Percentiles rank a stretch among this genome's conserved stretches.
Conservation (phyloP, 2,329 filamentous ascomycete genomes). For the Coniochaeta sp. region DNA sequence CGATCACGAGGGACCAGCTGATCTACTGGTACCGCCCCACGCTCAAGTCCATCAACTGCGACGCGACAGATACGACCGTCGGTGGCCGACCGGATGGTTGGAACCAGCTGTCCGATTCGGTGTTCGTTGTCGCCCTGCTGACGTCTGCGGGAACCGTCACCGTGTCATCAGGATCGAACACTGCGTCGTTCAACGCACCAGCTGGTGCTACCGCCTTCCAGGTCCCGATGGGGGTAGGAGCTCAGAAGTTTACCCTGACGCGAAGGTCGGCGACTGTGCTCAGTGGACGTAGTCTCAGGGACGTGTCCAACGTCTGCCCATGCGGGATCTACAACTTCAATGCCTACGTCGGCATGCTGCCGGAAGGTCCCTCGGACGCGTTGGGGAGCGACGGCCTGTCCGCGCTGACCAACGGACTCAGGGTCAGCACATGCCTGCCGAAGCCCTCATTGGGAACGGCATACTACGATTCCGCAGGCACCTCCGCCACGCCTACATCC, state of each 20-base stretch:
- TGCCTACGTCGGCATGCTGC: conserved; percentile 38
- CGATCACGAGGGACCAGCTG: conserved; percentile 38
- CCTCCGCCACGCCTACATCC: background rate
- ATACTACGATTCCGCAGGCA: background rate
- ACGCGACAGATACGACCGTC: conserved; percentile 40
- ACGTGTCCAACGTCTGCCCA: conserved; percentile 26
- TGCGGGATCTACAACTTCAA: conserved; percentile 51
- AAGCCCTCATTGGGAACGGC: conserved; percentile 5
- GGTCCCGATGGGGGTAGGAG: conserved; percentile 37
- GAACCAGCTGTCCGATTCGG: conserved; percentile 37
- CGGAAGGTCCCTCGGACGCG: conserved; percentile 24
- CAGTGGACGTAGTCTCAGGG: conserved; percentile 35
- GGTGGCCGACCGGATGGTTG: conserved; percentile 41
- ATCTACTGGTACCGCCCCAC: conserved; percentile 50
- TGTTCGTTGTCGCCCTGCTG: conserved; percentile 44
- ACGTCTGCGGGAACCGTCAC: conserved; percentile 33
- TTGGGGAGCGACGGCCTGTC: conserved; percentile 24
- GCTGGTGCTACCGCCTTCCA: conserved; percentile 35
- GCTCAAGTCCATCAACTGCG: conserved; percentile 35
- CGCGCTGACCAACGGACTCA: conserved; percentile 16
- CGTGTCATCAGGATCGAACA: conserved; percentile 34
- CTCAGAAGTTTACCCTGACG: conserved; percentile 35
- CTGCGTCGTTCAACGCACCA: conserved; percentile 32
- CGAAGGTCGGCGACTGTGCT: conserved; percentile 31
- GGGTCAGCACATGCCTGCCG: conserved; percentile 17